Base-by-base conservation (phyloP, 78 protist species). In the Tieghemostelium lacteum region DNA sequence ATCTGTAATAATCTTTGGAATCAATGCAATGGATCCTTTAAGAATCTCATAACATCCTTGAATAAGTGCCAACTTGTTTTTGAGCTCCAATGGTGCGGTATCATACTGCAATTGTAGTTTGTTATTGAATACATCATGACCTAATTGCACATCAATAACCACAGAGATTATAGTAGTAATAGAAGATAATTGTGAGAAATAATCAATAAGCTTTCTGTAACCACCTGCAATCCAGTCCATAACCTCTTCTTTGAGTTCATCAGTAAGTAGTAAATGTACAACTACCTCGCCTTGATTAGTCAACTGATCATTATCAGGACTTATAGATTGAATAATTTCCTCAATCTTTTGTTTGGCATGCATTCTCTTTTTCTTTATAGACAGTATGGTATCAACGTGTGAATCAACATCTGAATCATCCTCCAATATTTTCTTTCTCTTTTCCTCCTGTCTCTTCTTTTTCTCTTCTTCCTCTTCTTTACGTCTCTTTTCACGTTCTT, bases 391-490 rank as follows among this genome's bases (percentile, higher is more conserved):
- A 22, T 83, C 91, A 34, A 83, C 75, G 42, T 69, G 91, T 12
- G 91, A 83, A 36, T 70, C 75, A 26, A 29, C 75, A 22, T 83
- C 91, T 17, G 50, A 31, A 26, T 54, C 60, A 16, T 83, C 91
- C 39, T 83, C 91, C 58, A 83, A 33, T n/a, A 69, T 78, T 40
- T 83, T 83, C 40, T 36, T 54, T 1, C 34, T 31, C 6, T 45
- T 69, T 26, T 83, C 91, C 28, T 58, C 28, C 20, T 83, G 78
- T 45, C 37, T 66, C 19, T 39, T 33, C n/a, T 24, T 66, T 20
- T 45, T 34, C 39, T 83, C 78, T 33, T 83, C 91, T n/a, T 83
- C 91, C 24, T 83, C 91, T 28, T 83, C 91, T 19, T 62, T 36
- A 29, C 78, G 36, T 19, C 54, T 52, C 17, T 72, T 36, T 20